These are phyloP conservation scores for Taphrina communis DNA, from an alignment of 1,139 yeast genomes.

Conservation along the genomic window DNA sequence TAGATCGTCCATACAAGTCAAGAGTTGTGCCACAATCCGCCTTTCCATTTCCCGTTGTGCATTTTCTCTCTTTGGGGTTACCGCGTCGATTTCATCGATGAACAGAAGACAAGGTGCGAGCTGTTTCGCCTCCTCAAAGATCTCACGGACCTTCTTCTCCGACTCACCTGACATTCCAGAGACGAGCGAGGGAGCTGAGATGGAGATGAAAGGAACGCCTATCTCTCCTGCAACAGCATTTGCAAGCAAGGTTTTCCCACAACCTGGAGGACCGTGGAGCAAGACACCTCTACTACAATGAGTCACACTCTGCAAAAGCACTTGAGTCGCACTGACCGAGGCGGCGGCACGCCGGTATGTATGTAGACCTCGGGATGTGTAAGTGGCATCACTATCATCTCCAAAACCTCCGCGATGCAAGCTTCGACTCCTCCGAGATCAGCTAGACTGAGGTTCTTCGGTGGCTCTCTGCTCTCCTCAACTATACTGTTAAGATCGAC, in stretches of 20 bases:
- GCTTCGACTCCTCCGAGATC: constrained; percentile 89
- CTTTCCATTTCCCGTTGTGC: constrained; percentile 99
- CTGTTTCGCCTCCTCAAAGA: constrained; percentile 88
- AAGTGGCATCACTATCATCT: constrained; percentile 87
- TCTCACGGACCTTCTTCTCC: constrained; percentile 88
- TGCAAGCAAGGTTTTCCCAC: constrained; percentile 96
- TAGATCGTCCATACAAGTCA: constrained; percentile 92
- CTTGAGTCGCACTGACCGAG: constrained; percentile 52
- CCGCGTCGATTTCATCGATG: constrained; percentile 96
- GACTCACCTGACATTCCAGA: constrained; percentile 99
- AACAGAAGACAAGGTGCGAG: constrained; percentile 92
- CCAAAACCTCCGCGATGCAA: constrained; percentile 82
- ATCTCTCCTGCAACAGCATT: constrained; percentile 87
- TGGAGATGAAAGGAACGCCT: constrained; percentile 86
- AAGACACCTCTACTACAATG: constrained; percentile 68
- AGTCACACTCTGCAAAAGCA: neutral
- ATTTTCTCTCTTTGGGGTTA: constrained; percentile 97
- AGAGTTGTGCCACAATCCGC: constrained; percentile 90
- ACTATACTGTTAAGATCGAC: neutral
- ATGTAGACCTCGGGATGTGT: constrained; percentile 88
- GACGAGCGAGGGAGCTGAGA: constrained; percentile 95
- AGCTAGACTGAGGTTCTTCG: constrained; percentile 64
- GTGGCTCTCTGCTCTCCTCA: constrained; percentile 64
- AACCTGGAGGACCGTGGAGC: constrained; percentile 97
- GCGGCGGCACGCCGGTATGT: constrained; percentile 92